These are phyloP conservation scores for Saturnispora zaruensis DNA, from an alignment of 805 yeast genomes.

Conservation along the genomic window DNA sequence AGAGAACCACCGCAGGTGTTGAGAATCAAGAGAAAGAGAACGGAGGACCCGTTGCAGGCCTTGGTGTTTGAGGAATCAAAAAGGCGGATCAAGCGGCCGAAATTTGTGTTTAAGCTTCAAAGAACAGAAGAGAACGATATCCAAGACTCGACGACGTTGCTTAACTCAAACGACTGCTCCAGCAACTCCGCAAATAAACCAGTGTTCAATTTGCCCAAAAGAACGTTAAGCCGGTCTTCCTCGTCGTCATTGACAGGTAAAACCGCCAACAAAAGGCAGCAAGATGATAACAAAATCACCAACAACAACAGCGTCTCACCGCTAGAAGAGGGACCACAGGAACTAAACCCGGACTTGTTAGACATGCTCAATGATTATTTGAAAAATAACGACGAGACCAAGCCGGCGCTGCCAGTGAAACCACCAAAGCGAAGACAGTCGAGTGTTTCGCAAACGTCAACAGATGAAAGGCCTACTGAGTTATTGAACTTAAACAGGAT, in stretches of 20 bases:
- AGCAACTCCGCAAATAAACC: slow-evolving; percentile 9
- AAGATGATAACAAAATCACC: neutral
- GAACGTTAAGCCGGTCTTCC: neutral
- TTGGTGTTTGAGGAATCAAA: slow-evolving; percentile 38
- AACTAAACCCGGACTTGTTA: slow-evolving; percentile 54
- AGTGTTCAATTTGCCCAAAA: slow-evolving; percentile 20
- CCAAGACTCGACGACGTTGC: slow-evolving; percentile 16
- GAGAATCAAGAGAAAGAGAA: slow-evolving; percentile 78
- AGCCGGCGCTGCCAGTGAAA: slow-evolving; percentile 11
- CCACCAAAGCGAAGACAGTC: slow-evolving; percentile 27
- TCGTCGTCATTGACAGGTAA: neutral
- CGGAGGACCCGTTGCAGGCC: slow-evolving; percentile 84
- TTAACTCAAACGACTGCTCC: slow-evolving; percentile 13
- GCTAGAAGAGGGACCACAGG: slow-evolving; percentile 12
- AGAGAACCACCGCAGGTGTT: slow-evolving; percentile 49
- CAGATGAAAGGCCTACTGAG: slow-evolving; percentile 13
- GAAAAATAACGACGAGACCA: slow-evolving; percentile 27
- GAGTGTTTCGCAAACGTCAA: slow-evolving; percentile 17
- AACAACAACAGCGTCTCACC: neutral
- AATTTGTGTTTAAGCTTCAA: slow-evolving; percentile 38
- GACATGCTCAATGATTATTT: slow-evolving; percentile 66
- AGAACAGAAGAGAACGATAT: slow-evolving; percentile 34
- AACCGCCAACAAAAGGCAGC: neutral
- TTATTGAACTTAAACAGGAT: neutral
- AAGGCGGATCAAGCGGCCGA: slow-evolving; percentile 17